Evolutionary conservation across 345 rosid species (phyloP).

Genomic region (Acer campestre): DNA sequence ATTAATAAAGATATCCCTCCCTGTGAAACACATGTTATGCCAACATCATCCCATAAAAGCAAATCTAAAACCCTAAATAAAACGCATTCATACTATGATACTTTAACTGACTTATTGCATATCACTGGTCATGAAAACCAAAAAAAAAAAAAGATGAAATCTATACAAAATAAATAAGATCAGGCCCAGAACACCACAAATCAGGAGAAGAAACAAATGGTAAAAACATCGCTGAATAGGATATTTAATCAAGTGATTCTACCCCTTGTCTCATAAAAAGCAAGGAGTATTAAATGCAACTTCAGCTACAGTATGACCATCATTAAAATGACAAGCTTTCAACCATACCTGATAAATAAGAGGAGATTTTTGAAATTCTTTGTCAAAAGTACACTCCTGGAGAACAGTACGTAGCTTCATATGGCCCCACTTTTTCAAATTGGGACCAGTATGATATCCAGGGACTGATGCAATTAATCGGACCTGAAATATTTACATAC

Average conservation of each 20-base stretch:
- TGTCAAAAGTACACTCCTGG: slow-evolving; percentile 70
- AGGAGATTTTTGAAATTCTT: slow-evolving; percentile 78
- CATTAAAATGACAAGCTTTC: not conserved
- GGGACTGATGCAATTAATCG: slow-evolving; percentile 89
- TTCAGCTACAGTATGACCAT: not conserved
- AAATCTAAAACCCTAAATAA: not conserved
- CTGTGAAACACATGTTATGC: not conserved
- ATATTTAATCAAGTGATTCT: not conserved
- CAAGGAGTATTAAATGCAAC: not conserved
- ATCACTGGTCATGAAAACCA: not conserved
- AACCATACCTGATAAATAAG: slow-evolving; percentile 83
- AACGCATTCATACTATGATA: not conserved
- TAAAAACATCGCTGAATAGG: not conserved
- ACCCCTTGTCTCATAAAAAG: not conserved
- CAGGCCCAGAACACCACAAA: not conserved
- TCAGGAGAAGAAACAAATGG: not conserved
- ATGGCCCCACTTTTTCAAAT: slow-evolving; percentile 89
- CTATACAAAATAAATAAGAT: not conserved
- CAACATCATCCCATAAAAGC: not conserved
- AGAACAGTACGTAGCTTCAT: slow-evolving; percentile 78
- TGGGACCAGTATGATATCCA: slow-evolving; percentile 84
- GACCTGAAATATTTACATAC: slow-evolving; percentile 50
- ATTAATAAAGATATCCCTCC: slow-evolving; percentile 12
- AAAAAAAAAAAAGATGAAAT: not conserved
- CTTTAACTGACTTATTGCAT: not conserved